Conservation (phyloP, 2,329 filamentous ascomycete species). For the Fusarium newnesense region DNA sequence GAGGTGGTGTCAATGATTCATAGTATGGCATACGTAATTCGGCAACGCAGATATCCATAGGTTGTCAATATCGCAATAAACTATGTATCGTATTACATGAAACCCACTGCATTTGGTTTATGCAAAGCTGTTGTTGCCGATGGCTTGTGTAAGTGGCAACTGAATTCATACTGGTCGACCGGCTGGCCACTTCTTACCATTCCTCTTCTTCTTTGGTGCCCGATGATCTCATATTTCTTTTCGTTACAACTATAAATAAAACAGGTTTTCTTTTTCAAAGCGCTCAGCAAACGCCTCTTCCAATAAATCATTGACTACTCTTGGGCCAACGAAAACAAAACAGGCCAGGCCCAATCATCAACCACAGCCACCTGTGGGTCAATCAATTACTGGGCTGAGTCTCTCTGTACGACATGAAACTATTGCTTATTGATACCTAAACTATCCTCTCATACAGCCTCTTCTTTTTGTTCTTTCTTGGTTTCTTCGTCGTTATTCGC, state of each 20-base stretch:
- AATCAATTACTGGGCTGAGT: slow-evolving; percentile 3
- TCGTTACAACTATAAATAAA: neutral
- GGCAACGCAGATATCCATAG: neutral
- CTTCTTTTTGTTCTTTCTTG: neutral
- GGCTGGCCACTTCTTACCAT: neutral
- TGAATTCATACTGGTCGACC: neutral
- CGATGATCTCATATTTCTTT: neutral
- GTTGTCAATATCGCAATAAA: neutral
- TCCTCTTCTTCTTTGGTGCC: neutral
- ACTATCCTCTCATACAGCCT: neutral
- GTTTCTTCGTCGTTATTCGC: neutral
- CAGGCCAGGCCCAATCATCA: neutral
- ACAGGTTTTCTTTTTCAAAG: neutral
- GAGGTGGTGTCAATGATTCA: slow-evolving; percentile 48
- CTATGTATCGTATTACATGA: neutral
- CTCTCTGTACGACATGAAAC: slow-evolving; percentile 8
- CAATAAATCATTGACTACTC: neutral
- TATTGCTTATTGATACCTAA: slow-evolving; percentile 16
- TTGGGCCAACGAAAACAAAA: neutral
- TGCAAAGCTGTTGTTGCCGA: neutral
- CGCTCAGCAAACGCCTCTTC: neutral
- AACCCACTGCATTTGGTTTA: neutral
- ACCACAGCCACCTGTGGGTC: neutral
- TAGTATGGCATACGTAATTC: neutral
- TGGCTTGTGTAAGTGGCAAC: slow-evolving; percentile 12